Percentiles rank a stretch among this genome's conserved stretches.
Evolutionary conservation across 2,329 filamentous ascomycete species (phyloP).

Genomic region (Cladosporium oxysporum): DNA sequence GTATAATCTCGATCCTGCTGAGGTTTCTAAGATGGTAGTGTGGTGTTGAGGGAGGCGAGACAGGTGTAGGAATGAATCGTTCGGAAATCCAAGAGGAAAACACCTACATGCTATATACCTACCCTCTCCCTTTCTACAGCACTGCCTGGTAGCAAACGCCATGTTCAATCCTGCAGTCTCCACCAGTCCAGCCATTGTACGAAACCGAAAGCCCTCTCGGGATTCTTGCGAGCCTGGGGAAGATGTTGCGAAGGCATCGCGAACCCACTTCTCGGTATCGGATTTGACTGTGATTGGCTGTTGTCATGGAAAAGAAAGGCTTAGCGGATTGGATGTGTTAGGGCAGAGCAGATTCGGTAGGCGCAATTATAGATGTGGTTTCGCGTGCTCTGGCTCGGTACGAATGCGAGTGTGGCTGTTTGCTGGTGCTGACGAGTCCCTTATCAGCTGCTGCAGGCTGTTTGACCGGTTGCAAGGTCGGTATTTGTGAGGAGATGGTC

Average conservation of each 20-base stretch:
- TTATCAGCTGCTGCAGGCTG: background rate
- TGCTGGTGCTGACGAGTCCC: background rate
- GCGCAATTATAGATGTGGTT: background rate
- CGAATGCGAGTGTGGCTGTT: background rate
- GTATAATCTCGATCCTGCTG: background rate
- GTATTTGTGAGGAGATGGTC: background rate
- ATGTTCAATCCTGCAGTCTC: background rate
- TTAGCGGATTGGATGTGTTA: background rate
- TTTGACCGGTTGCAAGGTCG: background rate
- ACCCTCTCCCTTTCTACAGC: background rate
- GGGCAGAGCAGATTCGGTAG: background rate
- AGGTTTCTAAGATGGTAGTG: background rate
- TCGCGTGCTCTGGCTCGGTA: background rate
- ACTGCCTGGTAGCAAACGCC: constrained; percentile 8
- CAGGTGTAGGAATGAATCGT: background rate
- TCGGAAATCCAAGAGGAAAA: background rate
- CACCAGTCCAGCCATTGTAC: background rate
- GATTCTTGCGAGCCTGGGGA: constrained; percentile 4
- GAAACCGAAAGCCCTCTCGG: constrained; percentile 6
- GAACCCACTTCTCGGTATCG: constrained; percentile 11
- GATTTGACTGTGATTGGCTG: background rate
- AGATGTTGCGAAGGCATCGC: constrained; percentile 2
- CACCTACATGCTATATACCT: constrained; percentile 6
- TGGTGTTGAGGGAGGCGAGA: background rate
- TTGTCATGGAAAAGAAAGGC: background rate